Conservation (phyloP, 352 stramenopile genomes). For the Globisporangium canariense region DNA sequence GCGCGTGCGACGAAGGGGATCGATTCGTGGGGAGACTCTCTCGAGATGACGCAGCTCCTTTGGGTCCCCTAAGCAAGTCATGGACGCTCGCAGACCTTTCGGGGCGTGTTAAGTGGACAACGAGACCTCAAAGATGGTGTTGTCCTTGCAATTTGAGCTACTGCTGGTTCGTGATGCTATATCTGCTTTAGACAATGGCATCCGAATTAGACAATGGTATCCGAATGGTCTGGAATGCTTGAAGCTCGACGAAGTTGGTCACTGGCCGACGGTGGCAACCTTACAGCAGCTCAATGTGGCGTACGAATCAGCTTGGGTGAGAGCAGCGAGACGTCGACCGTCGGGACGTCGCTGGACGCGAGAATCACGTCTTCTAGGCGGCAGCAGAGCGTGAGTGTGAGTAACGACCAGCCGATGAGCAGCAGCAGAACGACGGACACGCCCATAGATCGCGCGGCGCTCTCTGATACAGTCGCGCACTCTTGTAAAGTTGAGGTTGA, state of each 20-base stretch:
- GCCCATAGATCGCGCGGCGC: constrained; percentile 13
- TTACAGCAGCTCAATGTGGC: not conserved
- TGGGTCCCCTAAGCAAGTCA: too few relatives aligned
- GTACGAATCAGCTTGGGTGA: constrained; percentile 25
- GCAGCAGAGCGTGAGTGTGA: constrained; percentile 50
- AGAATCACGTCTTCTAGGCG: constrained; percentile 54
- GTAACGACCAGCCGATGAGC: constrained; percentile 27
- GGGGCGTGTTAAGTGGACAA: too few relatives aligned
- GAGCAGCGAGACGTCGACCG: constrained; percentile 34
- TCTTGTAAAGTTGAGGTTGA: not conserved
- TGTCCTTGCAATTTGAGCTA: too few relatives aligned
- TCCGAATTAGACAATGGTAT: not conserved
- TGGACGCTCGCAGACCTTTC: too few relatives aligned
- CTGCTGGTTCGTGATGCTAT: too few relatives aligned
- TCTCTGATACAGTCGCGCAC: not conserved
- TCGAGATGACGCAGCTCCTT: too few relatives aligned
- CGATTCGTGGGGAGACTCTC: too few relatives aligned
- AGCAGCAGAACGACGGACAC: constrained; percentile 33
- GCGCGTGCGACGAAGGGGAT: too few relatives aligned
- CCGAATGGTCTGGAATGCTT: not conserved
- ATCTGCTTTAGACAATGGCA: too few relatives aligned
- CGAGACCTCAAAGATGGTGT: too few relatives aligned
- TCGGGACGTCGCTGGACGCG: constrained; percentile 17
- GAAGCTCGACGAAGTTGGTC: not conserved
- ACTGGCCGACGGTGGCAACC: not conserved